Percentiles rank a stretch among this genome's conserved stretches.
These are phyloP conservation scores for Streptanthus diversifolius DNA, from an alignment of 345 rosid species.

Conservation along the genomic window DNA sequence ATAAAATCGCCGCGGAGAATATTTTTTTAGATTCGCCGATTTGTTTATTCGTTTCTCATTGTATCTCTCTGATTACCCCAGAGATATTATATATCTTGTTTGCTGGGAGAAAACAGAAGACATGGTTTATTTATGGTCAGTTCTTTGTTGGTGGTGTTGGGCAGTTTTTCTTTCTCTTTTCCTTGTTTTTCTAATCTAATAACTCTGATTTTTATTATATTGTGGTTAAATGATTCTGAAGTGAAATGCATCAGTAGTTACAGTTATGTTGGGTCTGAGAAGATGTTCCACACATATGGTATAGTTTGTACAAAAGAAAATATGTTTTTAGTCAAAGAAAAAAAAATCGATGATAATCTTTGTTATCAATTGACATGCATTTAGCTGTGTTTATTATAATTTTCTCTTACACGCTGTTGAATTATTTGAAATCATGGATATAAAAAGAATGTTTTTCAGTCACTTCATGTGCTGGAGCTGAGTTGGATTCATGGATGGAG, in stretches of 20 bases:
- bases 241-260: not conserved
- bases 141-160: conserved; percentile 1
- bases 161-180: not conserved
- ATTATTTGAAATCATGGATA: not conserved
- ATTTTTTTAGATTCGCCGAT: conserved; percentile 3
- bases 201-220: not conserved
- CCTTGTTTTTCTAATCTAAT: not conserved
- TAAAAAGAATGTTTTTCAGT: not conserved
- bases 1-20: not conserved
- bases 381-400: not conserved
- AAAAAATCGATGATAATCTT: not conserved
- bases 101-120: not conserved
- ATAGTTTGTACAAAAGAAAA: not conserved
- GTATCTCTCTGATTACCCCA: conserved; percentile 4
- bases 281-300: not conserved
- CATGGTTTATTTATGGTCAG: not conserved
- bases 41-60: not conserved
- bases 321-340: not conserved
- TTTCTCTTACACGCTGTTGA: not conserved
- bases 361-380: not conserved
- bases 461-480: no score
- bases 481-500: no score
- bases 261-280: not conserved
- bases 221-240: not conserved
- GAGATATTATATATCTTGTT: not conserved